Evolutionary conservation across 177 flowering plant species (phyloP), one percentile per base, ranked within the genome.

Genomic region (Vitis hybrid): DNA sequence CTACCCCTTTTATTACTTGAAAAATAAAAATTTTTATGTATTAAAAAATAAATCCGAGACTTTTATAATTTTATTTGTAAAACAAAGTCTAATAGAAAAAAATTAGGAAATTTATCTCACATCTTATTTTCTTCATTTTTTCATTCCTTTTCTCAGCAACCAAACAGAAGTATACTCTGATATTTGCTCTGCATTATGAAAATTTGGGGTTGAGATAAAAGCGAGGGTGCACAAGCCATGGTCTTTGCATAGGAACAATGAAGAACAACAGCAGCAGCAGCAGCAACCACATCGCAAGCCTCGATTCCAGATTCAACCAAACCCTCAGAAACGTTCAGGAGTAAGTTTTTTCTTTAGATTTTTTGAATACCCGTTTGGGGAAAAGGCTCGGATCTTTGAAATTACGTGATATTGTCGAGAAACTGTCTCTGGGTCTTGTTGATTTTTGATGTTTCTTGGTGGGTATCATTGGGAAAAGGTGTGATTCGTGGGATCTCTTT

Each of bases 271-370:
- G 64, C 78, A 71, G 48, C 75, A 63, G 52, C 64, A 62, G 39
- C 64, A 59, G 60, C 59, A 20, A 59, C 45, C 48, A 19, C 26
- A 10, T 66, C 18, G 2, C 75, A 3, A 74, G 26, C 75, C 79
- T 83, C 29, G 98, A 93, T 82, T 91, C 92, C 73, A 82, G 98
- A 77, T 91, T 93, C 88, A 91, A 86, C 56, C 98, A 90, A 70
- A 93, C 98, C 72, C 97, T 93, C 77, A 77, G 88, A 69, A 93
- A 85, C 79, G 97, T 91, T 72, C 98, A 91, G 82, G 97, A 96
- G 98, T 93, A 79, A 15, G 70, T 15, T 14, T 66, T 66, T 49
- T 60, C 9, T 49, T 60, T 62, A 20, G 62, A 61, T 70, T 39
- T 29, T 39, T 72, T 9, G 31, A 29, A 11, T 13, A 51, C 59